Evolutionary conservation across 345 rosid genomes (phyloP), one percentile per base, ranked within the genome.

Genomic region (Boechera divaricarpa): DNA sequence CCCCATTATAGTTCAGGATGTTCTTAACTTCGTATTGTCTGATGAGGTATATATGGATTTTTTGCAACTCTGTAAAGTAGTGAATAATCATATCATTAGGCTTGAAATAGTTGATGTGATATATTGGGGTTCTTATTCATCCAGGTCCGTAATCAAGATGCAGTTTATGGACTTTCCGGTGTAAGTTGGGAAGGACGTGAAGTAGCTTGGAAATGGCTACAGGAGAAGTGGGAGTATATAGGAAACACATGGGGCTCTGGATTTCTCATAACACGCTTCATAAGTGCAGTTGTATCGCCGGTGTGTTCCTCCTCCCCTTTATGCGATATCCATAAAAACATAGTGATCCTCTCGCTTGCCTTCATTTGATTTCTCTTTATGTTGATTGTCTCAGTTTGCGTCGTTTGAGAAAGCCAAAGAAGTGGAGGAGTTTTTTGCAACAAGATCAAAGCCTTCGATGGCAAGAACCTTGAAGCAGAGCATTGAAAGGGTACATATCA

Each of bases 391-490:
- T 21, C 89, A 95, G 99, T 91, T 95, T 83, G 91, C 94, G 54
- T 95, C 99, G 29, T 60, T 81, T 72, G 97, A 95, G 82, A 91
- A 83, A 81, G 91, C 85, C 7, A 78, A 78, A 78, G 98, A 95
- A 83, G 84, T 87, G 38, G 96, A 88, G 80, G 94, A 95, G 81
- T 92, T 83, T 89, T 95, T 89, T 77, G 85, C 89, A 48, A 83
- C 76, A 67, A 86, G 94, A 5, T 28, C 84, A 0, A 86, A 72
- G 77, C 84, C 94, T 32, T 72, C 94, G 1, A 85, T 89, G 52
- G 84, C 88, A 3, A 88, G 99, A 80, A 95, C 98, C 44, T 82
- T 92, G 91, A 95, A 87, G 89, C 99, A 95, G 87, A 89, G 98
- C 86, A 70, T 91, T 18, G 98, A 95, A 62, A 75, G 83, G 57